Evolutionary conservation across 306 rosid genomes (phyloP).

Genomic region (Sechiopsis laciniata): DNA sequence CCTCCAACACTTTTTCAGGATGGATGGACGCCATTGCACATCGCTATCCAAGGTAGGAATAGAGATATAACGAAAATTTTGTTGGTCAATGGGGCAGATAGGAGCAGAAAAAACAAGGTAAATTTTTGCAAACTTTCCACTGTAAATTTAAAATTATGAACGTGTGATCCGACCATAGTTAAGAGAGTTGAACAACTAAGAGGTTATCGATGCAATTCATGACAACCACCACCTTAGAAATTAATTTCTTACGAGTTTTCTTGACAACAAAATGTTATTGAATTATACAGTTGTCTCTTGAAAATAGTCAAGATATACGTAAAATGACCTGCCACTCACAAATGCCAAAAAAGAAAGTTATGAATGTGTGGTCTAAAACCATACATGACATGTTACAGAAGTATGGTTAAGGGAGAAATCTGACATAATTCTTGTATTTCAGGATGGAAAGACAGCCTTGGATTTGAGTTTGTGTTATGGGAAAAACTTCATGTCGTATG

Average conservation of each 20-base stretch:
- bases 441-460: conserved; percentile 82
- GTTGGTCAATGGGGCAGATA: conserved; percentile 78
- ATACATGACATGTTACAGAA: neutral
- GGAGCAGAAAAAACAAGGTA: conserved; percentile 69
- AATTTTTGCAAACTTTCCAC: conserved; percentile 8
- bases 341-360: too few species aligned
- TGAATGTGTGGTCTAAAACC: neutral
- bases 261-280: too few species aligned
- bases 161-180: too few species aligned
- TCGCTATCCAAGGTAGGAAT: conserved; percentile 81
- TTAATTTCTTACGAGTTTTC: too few species aligned
- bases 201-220: too few species aligned
- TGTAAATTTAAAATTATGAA: neutral
- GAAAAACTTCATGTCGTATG: conserved; percentile 76
- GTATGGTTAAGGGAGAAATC: neutral
- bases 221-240: too few species aligned
- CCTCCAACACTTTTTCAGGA: conserved; percentile 41
- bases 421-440: conserved; percentile 29
- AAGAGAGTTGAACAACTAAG: too few species aligned
- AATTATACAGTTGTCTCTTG: too few species aligned
- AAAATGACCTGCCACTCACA: too few species aligned
- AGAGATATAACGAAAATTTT: conserved; percentile 74
- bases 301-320: too few species aligned
- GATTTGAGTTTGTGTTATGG: conserved; percentile 82
- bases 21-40: conserved; percentile 91